These are phyloP conservation scores for Quercus rubra DNA, from an alignment of 306 rosid genomes.

Conservation along the genomic window DNA sequence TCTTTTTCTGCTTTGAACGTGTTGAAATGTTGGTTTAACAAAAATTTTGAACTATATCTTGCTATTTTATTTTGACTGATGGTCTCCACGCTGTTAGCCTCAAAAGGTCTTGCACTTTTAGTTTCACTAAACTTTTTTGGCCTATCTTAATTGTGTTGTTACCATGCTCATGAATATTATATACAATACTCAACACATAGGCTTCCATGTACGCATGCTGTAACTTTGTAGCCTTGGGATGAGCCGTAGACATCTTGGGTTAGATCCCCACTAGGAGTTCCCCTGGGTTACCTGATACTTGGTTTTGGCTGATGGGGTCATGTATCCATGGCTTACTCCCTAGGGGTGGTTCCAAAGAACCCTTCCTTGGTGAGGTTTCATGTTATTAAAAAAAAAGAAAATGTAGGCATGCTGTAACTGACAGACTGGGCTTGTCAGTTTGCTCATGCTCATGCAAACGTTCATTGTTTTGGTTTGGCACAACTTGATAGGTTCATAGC, in stretches of 20 bases:
- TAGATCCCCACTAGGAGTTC: too few species aligned
- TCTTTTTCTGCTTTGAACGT: not conserved
- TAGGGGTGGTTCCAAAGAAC: too few species aligned
- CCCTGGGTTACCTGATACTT: too few species aligned
- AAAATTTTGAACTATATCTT: not conserved
- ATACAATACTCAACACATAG: too few species aligned
- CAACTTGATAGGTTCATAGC: not conserved
- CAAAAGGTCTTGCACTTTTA: not conserved
- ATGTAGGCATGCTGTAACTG: not conserved
- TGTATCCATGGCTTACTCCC: too few species aligned
- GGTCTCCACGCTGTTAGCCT: not conserved
- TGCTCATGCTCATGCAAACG: not conserved
- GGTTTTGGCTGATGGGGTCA: too few species aligned
- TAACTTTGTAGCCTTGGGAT: not conserved
- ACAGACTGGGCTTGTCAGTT: not conserved
- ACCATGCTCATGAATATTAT: too few species aligned
- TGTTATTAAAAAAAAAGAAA: not conserved
- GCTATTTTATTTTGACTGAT: not conserved
- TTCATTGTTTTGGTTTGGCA: not conserved
- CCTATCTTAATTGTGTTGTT: too few species aligned
- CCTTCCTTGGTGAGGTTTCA: too few species aligned
- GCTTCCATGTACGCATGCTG: not conserved
- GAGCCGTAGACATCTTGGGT: too few species aligned
- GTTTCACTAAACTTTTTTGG: too few species aligned
- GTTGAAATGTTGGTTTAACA: not conserved